Base-by-base conservation (phyloP, 2,329 filamentous ascomycete species). In the Colletotrichum liriopes region DNA sequence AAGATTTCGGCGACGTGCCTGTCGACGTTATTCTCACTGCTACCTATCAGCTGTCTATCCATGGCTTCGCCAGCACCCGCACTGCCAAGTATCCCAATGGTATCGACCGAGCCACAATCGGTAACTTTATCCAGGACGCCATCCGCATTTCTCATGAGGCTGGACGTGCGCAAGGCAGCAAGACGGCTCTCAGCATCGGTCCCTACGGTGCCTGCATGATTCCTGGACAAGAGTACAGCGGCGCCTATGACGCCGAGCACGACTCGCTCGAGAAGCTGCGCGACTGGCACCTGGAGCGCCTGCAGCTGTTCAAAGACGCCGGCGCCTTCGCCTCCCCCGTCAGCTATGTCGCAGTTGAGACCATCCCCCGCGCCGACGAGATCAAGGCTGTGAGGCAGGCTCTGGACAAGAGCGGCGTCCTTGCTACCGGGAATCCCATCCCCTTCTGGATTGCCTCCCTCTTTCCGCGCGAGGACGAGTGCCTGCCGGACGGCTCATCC, bases 151-250 rank as follows among this genome's bases (percentile, higher is more conserved):
- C 83, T 26, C 79, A 81, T 59, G 75, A 80, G 47, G 84, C 82
- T 26, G 67, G 71, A 56, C 77, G 71, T n/a, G 72, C 68, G 2
- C 52, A 58, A 54, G 55, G 55, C 18, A 81, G 81, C 12, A 78
- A 75, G 23, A 79, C 91, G 20, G 91, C 91, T 16, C 79, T 93
- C 58, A 90, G 90, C 75, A 78, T 93, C 7, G 92, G 92, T 0
- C 89, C 92, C 0, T 93, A 93, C 72, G 92, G 92, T 20, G 91
- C 92, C 2, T 89, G 86, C 73, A 92, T 93, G 89, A 80, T 87
- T 23, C 92, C 92, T 1, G 86, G 89, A 37, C 88, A 91, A 74
- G 92, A 93, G 78, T 93, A 93, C 77, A 88, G 84, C 49, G 92
- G 90, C 1, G 76, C 79, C 2, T 93, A 93, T 75, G 89, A 91